Conservation (phyloP, 805 yeast species). For the Phaffomyces thermotolerans region DNA sequence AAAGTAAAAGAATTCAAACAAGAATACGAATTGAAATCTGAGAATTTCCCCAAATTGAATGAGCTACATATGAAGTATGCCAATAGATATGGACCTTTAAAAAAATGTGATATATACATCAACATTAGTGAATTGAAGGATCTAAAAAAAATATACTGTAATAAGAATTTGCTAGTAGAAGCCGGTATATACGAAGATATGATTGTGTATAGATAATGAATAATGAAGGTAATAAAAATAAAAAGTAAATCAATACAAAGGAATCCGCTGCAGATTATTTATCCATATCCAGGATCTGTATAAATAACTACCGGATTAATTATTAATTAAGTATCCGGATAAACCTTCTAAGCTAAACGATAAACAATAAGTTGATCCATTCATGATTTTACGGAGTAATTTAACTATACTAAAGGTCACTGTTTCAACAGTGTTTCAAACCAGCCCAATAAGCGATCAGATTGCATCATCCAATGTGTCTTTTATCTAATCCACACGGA, state of each 20-base stretch:
- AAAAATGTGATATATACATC: slow-evolving; percentile 13
- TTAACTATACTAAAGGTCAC: no score
- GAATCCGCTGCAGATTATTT: no score
- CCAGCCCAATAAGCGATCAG: no score
- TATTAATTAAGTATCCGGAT: background rate
- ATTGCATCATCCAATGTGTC: no score
- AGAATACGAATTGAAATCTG: slow-evolving; percentile 1
- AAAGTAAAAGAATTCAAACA: slow-evolving; percentile 7
- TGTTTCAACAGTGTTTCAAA: no score
- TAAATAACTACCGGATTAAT: no score
- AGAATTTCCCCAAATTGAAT: slow-evolving; percentile 11
- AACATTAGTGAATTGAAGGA: slow-evolving; percentile 4
- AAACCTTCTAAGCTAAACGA: background rate
- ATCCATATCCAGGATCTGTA: no score
- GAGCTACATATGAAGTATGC: slow-evolving; percentile 9
- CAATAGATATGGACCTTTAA: slow-evolving; percentile 17
- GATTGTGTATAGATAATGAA: no score
- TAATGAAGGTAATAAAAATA: no score
- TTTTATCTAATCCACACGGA: no score
- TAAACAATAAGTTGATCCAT: background rate
- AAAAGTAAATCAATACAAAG: no score
- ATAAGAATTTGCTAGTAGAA: slow-evolving; percentile 2
- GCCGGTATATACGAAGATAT: background rate
- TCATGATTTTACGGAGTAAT: no score
- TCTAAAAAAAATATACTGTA: slow-evolving; percentile 1